These are phyloP conservation scores for Papiliotrema terrestris DNA, from an alignment of 1,284 basidiomycete genomes.

Conservation along the genomic window DNA sequence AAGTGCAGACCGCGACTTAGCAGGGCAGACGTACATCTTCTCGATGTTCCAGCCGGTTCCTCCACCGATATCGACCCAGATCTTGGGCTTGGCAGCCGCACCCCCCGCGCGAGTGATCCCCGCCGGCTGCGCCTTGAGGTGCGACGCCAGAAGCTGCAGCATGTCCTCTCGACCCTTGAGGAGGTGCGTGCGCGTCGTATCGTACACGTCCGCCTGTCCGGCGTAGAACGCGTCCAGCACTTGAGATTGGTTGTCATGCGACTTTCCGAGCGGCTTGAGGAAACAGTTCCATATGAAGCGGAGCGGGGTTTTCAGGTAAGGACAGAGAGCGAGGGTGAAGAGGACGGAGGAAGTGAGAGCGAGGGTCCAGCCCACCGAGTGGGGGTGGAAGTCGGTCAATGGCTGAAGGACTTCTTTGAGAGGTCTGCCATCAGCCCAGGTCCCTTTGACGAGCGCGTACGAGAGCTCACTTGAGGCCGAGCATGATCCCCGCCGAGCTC, in stretches of 20 bases:
- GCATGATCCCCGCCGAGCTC: background rate
- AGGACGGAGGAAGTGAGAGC: slow-evolving; percentile 19
- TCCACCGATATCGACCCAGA: slow-evolving; percentile 81
- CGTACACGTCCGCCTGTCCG: slow-evolving; percentile 68
- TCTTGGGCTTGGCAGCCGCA: slow-evolving; percentile 36
- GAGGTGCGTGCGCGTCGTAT: slow-evolving; percentile 59
- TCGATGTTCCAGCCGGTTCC: slow-evolving; percentile 82
- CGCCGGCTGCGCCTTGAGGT: slow-evolving; percentile 56
- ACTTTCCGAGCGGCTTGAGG: slow-evolving; percentile 44
- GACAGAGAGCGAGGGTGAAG: slow-evolving; percentile 14
- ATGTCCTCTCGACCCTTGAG: slow-evolving; percentile 69
- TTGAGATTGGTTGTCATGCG: slow-evolving; percentile 39
- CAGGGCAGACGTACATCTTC: too few relatives aligned
- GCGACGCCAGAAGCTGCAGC: slow-evolving; percentile 64
- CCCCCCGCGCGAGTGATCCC: slow-evolving; percentile 2
- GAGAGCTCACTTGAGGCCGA: background rate
- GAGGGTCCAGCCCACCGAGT: slow-evolving; percentile 24
- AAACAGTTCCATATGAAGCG: slow-evolving; percentile 51
- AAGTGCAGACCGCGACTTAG: too few relatives aligned
- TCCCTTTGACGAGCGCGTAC: background rate
- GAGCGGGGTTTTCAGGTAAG: slow-evolving; percentile 26
- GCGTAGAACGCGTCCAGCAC: slow-evolving; percentile 58
- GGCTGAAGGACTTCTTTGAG: slow-evolving; percentile 23
- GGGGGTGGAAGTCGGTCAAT: slow-evolving; percentile 15
- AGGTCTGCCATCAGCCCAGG: slow-evolving; percentile 15